Conservation (phyloP, 192 early-diverging fungal genomes). For the Coemansia interrupta region DNA sequence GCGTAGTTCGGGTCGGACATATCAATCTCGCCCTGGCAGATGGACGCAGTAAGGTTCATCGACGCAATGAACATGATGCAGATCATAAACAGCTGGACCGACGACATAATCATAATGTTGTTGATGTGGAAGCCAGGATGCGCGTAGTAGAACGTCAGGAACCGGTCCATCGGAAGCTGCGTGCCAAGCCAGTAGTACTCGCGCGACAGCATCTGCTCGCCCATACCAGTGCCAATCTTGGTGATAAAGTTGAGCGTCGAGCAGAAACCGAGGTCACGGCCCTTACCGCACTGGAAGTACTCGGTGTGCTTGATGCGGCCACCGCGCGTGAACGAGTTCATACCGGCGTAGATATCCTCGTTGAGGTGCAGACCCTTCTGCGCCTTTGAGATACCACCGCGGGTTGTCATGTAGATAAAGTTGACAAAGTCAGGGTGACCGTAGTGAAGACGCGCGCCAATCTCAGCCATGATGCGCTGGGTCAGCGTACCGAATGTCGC, state of each 20-base stretch:
- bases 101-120: conserved; percentile 81
- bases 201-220: conserved; percentile 89
- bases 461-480: conserved; percentile 81
- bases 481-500: conserved; percentile 82
- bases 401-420: conserved; percentile 81
- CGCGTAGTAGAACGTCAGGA: conserved; percentile 85
- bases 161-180: conserved; percentile 77
- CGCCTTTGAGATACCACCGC: conserved; percentile 83
- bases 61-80: conserved; percentile 72
- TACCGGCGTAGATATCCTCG: conserved; percentile 91
- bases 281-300: conserved; percentile 90
- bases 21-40: conserved; percentile 63
- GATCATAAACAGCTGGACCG: conserved; percentile 77
- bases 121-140: conserved; percentile 89
- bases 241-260: conserved; percentile 87
- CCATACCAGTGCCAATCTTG: conserved; percentile 90
- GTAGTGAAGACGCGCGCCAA: conserved; percentile 81
- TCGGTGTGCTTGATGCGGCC: conserved; percentile 86
- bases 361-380: conserved; percentile 88
- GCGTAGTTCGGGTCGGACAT: conserved; percentile 53
- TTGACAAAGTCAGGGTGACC: conserved; percentile 90
- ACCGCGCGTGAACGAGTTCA: conserved; percentile 81
- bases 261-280: conserved; percentile 83
- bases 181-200: conserved; percentile 89
- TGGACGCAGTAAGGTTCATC: conserved; percentile 59